A percentile compares a stretch with the other conserved stretches of the same genome.
Evolutionary conservation across 2,329 filamentous ascomycete genomes (phyloP).

Genomic region (Botryotinia narcissicola): DNA sequence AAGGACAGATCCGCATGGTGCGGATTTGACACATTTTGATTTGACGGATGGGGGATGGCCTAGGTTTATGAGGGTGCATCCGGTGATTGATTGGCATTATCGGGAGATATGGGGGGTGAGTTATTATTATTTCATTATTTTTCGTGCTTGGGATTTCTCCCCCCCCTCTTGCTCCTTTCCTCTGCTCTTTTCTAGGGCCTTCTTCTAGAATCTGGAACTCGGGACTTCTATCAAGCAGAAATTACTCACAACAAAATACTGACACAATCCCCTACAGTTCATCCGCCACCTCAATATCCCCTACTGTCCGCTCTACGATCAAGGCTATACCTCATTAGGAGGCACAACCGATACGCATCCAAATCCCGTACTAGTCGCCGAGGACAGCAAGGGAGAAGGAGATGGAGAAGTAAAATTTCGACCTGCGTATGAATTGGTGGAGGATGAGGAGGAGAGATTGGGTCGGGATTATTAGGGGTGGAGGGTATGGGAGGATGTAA

Average conservation of each 20-base stretch:
- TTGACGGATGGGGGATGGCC: constrained; percentile 89
- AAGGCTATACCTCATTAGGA: constrained; percentile 88
- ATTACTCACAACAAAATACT: neutral
- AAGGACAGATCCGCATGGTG: constrained; percentile 88
- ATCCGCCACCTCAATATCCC: constrained; percentile 74
- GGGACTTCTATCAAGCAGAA: neutral
- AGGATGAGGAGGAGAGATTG: constrained; percentile 75
- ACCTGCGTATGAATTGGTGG: constrained; percentile 72
- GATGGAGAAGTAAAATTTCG: constrained; percentile 50
- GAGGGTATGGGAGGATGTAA: neutral
- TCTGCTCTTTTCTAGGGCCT: neutral
- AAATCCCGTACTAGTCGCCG: constrained; percentile 68
- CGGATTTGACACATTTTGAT: constrained; percentile 76
- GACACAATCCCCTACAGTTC: constrained; percentile 53
- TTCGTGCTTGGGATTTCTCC: neutral
- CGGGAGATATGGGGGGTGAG: constrained; percentile 89
- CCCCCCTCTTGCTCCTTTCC: neutral
- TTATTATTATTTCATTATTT: constrained; percentile 31
- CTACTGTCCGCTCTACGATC: constrained; percentile 86
- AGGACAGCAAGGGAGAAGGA: constrained; percentile 34
- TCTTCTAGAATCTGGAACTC: neutral
- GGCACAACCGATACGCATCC: constrained; percentile 85
- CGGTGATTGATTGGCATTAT: constrained; percentile 97
- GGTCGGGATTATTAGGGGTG: constrained; percentile 58
- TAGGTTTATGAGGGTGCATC: constrained; percentile 86